These are phyloP conservation scores for Ilex aquifolium DNA, from an alignment of 257 asterid species.

Conservation along the genomic window DNA sequence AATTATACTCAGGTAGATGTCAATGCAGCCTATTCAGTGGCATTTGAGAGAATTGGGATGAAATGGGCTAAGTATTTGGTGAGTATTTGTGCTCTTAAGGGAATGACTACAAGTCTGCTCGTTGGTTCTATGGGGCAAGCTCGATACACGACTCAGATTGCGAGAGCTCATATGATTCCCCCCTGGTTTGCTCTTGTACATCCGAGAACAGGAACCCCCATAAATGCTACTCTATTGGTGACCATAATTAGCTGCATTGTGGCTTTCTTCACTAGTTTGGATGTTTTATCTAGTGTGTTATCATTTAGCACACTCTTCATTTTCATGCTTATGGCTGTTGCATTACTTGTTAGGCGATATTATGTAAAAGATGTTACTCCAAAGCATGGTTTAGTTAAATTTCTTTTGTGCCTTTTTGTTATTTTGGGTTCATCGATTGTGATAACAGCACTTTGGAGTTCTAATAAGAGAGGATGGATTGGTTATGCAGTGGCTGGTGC, in stretches of 20 bases:
- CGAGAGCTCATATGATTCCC: constrained; percentile 88
- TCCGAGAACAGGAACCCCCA: constrained; percentile 80
- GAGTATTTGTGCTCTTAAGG: constrained; percentile 73
- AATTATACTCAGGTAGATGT: constrained; percentile 68
- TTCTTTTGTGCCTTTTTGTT: constrained; percentile 33
- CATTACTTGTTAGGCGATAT: constrained; percentile 76
- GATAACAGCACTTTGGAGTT: constrained; percentile 49
- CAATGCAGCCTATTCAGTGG: constrained; percentile 78
- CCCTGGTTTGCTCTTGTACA: constrained; percentile 84
- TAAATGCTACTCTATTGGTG: constrained; percentile 72
- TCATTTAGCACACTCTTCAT: constrained; percentile 85
- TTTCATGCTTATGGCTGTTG: constrained; percentile 98
- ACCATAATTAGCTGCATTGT: constrained; percentile 68
- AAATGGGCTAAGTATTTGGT: constrained; percentile 91
- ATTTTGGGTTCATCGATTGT: constrained; percentile 60
- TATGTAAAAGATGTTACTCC: constrained; percentile 64
- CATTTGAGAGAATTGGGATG: constrained; percentile 62
- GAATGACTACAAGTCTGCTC: constrained; percentile 93
- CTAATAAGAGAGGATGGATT: constrained; percentile 29
- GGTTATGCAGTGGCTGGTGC: constrained; percentile 40
- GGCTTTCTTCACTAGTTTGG: constrained; percentile 81
- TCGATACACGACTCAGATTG: constrained; percentile 95
- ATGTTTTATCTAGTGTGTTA: constrained; percentile 70
- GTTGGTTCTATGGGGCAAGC: constrained; percentile 98
- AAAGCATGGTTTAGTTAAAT: constrained; percentile 34